Base-by-base conservation (phyloP, 805 yeast genomes). In the Lipomyces mesembrius region DNA sequence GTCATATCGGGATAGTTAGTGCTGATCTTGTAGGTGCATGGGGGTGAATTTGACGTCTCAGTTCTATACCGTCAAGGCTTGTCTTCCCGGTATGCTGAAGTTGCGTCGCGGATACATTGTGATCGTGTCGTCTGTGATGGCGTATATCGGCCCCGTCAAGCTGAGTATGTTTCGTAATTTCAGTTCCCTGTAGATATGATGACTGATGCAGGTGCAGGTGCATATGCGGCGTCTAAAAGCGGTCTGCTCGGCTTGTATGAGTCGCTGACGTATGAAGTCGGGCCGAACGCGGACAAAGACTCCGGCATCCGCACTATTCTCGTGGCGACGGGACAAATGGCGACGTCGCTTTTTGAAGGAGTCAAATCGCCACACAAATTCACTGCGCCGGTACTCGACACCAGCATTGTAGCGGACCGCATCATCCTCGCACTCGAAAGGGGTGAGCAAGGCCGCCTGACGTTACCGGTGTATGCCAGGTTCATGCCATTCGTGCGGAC, bases 181-280 rank as follows among this genome's bases (percentile, higher is more conserved):
- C 17, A 11, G 25, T 6, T 27, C 12, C 17, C 39, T 17, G 3
- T n/a, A 12, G 49, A 43, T n/a, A 43, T 43, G 20, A n/a, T n/a
- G 2, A 43, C 9, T 43, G 3, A 43, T n/a, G 20, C 14, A 17
- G 22, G 49, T 32, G 17, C 55, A 69, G 68, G 88, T 57, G 90
- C 90, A 0, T 94, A 94, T 75, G 96, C 97, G 0, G 97, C 97
- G 0, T 85, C 96, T 12, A 93, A 93, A 75, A 87, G 95, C 0
- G 97, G 96, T 0, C 78, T 91, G 35, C 86, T 93, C 63, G 91
- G 94, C 0, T 78, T 92, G 55, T 97, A 92, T 76, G 96, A 91
- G 74, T 87, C 94, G 0, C 78, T 93, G 37, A 85, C 89, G 0
- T 87, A 87, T 74, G 94, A 89, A 76, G 75, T 90, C 43, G 90